Evolutionary conservation across 1,284 basidiomycete genomes (phyloP), one percentile per base, ranked within the genome.

Genomic region (Rhodotorula mucilaginosa): DNA sequence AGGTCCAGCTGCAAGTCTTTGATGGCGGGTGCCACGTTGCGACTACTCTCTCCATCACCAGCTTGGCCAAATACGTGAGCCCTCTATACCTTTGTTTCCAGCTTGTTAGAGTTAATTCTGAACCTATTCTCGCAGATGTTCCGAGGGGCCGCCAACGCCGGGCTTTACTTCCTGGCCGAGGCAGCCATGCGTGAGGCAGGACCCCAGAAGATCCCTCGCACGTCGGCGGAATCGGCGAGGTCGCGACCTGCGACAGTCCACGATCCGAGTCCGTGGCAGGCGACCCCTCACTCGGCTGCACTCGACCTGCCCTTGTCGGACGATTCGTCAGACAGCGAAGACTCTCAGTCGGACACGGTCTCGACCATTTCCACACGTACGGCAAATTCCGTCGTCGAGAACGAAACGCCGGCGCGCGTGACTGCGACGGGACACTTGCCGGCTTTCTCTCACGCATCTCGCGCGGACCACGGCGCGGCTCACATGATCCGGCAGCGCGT

Each of bases 401-500:
- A 63, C 26, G 39, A 39, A 10, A 47, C 56, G 5, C 67, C 61
- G 2, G 8, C 2, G 34, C 67, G 67, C 5, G 52, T 67, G 18
- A 65, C 46, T 5, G 71, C 64, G 26, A 70, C 65, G 12, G 68
- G 71, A 7, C 71, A 61, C 13, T 63, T 67, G 0, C 68, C 65
- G 18, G 44, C 47, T 10, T 73, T 70, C 62, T 58, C 65, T 18
- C 29, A 44, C 21, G 13, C 51, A 8, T 10, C 51, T 26, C 2
- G 18, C 6, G 23, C 26, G 1, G 15, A 15, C 10, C 56, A 2
- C 21, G 60, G 52, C 21, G 51, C 26, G 26, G 44, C 63, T 52
- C 84, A 48, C 64, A 89, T 90, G 86, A 91, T 98, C 72, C 87
- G 95, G 48, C 93, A 98, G 81, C 88, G 96, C 21, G 89, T 98